Percentiles rank a stretch among this genome's conserved stretches.
phyloP scores from a whole-genome alignment of 441 rosid genomes.

The Adansonia grandidieri region DNA sequence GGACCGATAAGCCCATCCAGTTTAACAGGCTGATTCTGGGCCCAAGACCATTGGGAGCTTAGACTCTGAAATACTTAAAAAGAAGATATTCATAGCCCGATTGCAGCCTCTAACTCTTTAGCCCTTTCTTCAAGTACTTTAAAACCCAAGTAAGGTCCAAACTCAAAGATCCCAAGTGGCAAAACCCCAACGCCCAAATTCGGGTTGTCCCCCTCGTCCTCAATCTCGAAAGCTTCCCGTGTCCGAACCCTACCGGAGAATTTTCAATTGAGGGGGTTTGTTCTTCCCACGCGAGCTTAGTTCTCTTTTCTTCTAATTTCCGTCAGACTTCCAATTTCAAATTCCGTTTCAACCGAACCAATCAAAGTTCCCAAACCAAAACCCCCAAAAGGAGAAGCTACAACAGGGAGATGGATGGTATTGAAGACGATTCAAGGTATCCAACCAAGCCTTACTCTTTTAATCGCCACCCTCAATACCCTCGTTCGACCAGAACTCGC shows the following conservation, averaged over 20 bases:
- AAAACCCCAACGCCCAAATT: background rate
- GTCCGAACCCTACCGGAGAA: conserved; percentile 18
- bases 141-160: background rate
- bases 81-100: background rate
- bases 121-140: no score
- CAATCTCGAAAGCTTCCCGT: background rate
- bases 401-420: conserved; percentile 56
- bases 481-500: background rate
- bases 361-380: background rate
- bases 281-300: background rate
- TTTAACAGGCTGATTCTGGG: background rate
- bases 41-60: background rate
- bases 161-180: background rate
- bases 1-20: background rate
- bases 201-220: background rate
- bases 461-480: conserved; percentile 51
- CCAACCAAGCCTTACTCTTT: conserved; percentile 54
- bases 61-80: no score
- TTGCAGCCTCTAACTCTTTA: no score
- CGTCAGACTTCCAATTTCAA: background rate
- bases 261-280: conserved; percentile 10
- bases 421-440: conserved; percentile 70
- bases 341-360: background rate
- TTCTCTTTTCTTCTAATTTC: background rate
- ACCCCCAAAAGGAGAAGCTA: background rate